Evolutionary conservation across 2,329 filamentous ascomycete genomes (phyloP), one percentile per base, ranked within the genome.

Genomic region (Penicillium fuscoglaucum): DNA sequence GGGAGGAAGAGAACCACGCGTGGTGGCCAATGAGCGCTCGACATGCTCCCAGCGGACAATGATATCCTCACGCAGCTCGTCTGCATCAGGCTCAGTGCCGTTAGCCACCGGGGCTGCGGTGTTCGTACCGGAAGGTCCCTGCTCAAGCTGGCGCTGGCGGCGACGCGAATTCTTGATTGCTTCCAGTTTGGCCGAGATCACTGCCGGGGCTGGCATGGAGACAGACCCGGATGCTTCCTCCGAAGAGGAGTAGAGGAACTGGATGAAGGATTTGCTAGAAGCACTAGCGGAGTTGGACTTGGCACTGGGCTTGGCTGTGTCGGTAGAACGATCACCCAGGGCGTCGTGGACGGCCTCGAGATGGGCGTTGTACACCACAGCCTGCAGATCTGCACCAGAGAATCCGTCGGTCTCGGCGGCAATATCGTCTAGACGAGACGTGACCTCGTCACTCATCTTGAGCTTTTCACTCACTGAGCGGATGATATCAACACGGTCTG

Each of bases 311-410:
- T 83, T 79, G 31, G 86, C 80, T 19, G 59, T 56, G 9, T 62
- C 63, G 0, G 69, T 57, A 8, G 70, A 66, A 33, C 66, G 68
- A 68, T 88, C 85, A 54, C 86, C 88, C 0, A 99, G 84, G 2
- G 96, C 87, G 66, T 97, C 93, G 72, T 99, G 95, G 63, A 99
- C 97, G 29, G 95, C 95, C 78, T 98, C 93, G 6, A 99, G 83
- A 73, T 99, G 95, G 0, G 95, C 93, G 66, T 99, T 99, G 68
- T 96, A 97, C 44, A 98, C 87, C 7, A 99, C 84, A 0, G 93
- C 95, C 74, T 99, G 95, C 4, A 99, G 80, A 77, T 99, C 95
- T 1, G 95, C 95, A 13, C 95, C 95, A 0, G 91, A 95, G 74
- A 96, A 97, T 10, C 95, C 95, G 59, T 95, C 89, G 0, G 93